Percentiles rank a stretch among this genome's conserved stretches.
phyloP scores from a whole-genome alignment of 2,329 filamentous ascomycete species.

The Alternaria ventricosa region DNA sequence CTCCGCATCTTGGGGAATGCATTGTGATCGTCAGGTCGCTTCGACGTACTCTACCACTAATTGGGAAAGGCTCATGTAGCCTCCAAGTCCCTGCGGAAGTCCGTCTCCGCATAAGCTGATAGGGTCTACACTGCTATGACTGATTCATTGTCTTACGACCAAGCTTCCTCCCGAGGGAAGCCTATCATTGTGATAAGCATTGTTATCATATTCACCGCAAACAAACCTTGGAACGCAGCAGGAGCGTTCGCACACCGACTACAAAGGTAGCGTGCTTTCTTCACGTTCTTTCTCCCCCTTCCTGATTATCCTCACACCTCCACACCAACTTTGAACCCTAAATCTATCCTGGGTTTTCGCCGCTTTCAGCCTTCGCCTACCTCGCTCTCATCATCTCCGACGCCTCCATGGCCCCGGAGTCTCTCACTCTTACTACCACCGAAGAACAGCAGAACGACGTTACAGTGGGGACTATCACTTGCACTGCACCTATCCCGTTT shows the following conservation, averaged over 20 bases:
- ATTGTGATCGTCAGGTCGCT: conserved; percentile 7
- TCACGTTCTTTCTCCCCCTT: background rate
- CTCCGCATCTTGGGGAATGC: conserved; percentile 12
- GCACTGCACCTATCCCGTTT: conserved; percentile 51
- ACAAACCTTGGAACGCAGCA: conserved; percentile 18
- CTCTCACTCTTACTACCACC: conserved; percentile 17
- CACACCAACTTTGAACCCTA: background rate
- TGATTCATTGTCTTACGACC: conserved; percentile 7
- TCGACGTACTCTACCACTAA: background rate
- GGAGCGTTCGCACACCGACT: conserved; percentile 3
- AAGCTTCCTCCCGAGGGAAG: conserved; percentile 27
- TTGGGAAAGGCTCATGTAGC: conserved; percentile 8
- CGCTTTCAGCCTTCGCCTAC: background rate
- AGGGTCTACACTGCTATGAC: conserved; percentile 7
- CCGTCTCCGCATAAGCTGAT: conserved; percentile 11
- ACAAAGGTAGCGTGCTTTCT: conserved; percentile 15
- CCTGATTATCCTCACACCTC: background rate
- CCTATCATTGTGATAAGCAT: conserved; percentile 39
- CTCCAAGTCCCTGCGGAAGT: conserved; percentile 2
- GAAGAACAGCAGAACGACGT: conserved; percentile 24
- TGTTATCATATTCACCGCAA: conserved; percentile 32
- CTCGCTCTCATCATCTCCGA: background rate
- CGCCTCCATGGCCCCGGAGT: conserved; percentile 23
- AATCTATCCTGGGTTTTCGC: background rate
- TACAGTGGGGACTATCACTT: conserved; percentile 39